Evolutionary conservation across 176 grass and related monocot genomes (phyloP).

Genomic region (Cenchrus purpureus): DNA sequence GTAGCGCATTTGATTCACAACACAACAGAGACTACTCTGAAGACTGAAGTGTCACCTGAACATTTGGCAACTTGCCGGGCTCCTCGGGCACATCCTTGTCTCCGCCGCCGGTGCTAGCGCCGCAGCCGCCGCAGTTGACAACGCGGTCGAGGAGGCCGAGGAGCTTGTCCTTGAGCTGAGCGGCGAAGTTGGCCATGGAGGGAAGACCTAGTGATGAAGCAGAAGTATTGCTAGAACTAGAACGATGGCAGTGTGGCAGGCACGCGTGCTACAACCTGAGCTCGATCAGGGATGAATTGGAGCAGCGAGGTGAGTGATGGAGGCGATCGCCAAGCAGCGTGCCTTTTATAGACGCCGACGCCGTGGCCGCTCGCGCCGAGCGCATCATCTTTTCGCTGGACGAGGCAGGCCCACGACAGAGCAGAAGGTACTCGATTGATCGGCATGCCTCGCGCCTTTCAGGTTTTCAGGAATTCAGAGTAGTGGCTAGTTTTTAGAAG

Average conservation of each 20-base stretch:
- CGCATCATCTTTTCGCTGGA: conserved; percentile 1
- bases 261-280: not conserved
- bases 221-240: no score
- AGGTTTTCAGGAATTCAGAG: not conserved
- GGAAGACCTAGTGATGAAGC: no score
- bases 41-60: conserved; percentile 2
- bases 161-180: conserved; percentile 41
- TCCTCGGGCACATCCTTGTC: conserved; percentile 20
- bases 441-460: not conserved
- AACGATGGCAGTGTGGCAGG: no score
- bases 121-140: not conserved
- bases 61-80: conserved; percentile 1
- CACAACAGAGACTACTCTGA: no score
- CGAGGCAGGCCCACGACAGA: not conserved
- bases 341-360: conserved; percentile 32
- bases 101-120: not conserved
- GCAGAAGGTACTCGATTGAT: not conserved
- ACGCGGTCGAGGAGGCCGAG: conserved; percentile 36
- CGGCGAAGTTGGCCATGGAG: conserved; percentile 38
- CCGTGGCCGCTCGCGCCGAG: not conserved
- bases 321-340: not conserved
- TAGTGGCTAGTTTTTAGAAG: not conserved
- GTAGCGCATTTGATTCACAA: no score
- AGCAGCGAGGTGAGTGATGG: not conserved
- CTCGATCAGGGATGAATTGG: not conserved